phyloP scores from a whole-genome alignment of 2,329 filamentous ascomycete species.

The Drechslerella coelobrocha region DNA sequence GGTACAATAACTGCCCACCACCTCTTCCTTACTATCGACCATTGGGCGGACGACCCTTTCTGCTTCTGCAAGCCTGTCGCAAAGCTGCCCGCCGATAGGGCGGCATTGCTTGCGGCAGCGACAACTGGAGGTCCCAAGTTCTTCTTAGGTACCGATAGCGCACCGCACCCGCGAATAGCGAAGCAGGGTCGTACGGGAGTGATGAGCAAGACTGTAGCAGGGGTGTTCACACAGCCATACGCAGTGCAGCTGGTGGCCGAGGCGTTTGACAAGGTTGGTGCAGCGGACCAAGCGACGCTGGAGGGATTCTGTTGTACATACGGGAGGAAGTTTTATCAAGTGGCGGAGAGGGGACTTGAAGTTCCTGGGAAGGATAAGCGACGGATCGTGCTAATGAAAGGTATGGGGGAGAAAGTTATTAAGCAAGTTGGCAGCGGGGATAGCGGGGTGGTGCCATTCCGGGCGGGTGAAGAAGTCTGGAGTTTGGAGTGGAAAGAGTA shows the following conservation, averaged over 20 bases:
- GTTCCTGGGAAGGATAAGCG: conserved; percentile 38
- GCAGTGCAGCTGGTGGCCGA: conserved; percentile 68
- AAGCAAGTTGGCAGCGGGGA: conserved; percentile 64
- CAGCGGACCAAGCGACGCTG: conserved; percentile 63
- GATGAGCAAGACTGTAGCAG: conserved; percentile 68
- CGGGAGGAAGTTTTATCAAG: conserved; percentile 67
- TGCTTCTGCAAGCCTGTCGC: conserved; percentile 80
- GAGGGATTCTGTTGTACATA: conserved; percentile 67
- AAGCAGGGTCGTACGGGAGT: conserved; percentile 65
- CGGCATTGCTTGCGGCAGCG: conserved; percentile 72
- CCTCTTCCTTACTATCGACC: conserved; percentile 78
- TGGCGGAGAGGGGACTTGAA: conserved; percentile 60
- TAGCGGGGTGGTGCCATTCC: conserved; percentile 70
- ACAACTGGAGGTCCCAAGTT: conserved; percentile 66
- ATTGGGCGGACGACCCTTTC: conserved; percentile 75
- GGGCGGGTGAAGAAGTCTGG: conserved; percentile 69
- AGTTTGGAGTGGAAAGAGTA: conserved; percentile 60
- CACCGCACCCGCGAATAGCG: conserved; percentile 70
- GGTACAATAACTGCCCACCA: conserved; percentile 88
- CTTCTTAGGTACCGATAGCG: conserved; percentile 74
- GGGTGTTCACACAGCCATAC: conserved; percentile 80
- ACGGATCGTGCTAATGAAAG: conserved; percentile 65
- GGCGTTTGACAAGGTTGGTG: conserved; percentile 63
- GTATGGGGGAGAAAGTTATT: conserved; percentile 63
- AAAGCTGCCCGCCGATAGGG: conserved; percentile 74